These are phyloP conservation scores for Zymoseptoria ardabiliae DNA, from an alignment of 2,329 filamentous ascomycete genomes.

Conservation along the genomic window DNA sequence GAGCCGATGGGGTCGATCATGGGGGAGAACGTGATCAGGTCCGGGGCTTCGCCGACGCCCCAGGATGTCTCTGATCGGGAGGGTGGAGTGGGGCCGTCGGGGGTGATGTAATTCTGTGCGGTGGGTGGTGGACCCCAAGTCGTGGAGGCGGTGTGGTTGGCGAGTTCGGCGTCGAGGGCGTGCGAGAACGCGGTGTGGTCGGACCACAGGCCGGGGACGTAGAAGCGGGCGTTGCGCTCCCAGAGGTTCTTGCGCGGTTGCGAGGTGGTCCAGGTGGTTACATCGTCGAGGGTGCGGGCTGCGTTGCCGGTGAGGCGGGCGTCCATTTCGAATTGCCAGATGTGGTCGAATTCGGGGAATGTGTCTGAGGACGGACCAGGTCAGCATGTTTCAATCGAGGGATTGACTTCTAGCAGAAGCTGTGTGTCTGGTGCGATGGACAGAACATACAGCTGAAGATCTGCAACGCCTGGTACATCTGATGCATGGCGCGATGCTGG, in stretches of 20 bases:
- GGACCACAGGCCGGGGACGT: slow-evolving; percentile 58
- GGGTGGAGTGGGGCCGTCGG: slow-evolving; percentile 47
- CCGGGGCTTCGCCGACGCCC: slow-evolving; percentile 66
- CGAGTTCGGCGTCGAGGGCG: slow-evolving; percentile 46
- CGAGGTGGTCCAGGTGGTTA: slow-evolving; percentile 47
- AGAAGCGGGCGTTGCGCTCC: slow-evolving; percentile 64
- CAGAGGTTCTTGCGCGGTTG: slow-evolving; percentile 63
- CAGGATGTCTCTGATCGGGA: slow-evolving; percentile 59
- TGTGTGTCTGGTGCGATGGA: background rate
- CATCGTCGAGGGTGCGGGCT: slow-evolving; percentile 43
- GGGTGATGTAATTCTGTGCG: slow-evolving; percentile 37
- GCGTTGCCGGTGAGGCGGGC: slow-evolving; percentile 65
- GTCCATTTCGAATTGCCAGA: slow-evolving; percentile 85
- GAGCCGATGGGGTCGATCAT: slow-evolving; percentile 65
- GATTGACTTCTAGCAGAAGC: background rate
- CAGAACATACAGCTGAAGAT: slow-evolving; percentile 32
- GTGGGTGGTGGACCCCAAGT: slow-evolving; percentile 59
- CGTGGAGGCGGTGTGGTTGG: slow-evolving; percentile 36
- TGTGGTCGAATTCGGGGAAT: slow-evolving; percentile 40
- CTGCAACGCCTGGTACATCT: slow-evolving; percentile 60
- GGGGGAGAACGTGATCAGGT: slow-evolving; percentile 63
- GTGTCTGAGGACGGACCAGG: slow-evolving; percentile 18
- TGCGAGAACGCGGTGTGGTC: slow-evolving; percentile 3
- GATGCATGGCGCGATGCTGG: slow-evolving; percentile 63
- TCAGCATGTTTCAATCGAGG: background rate